Evolutionary conservation across 371 early-diverging fungal genomes (phyloP), one percentile per base, ranked within the genome.

Genomic region (Mucor lusitanicus): DNA sequence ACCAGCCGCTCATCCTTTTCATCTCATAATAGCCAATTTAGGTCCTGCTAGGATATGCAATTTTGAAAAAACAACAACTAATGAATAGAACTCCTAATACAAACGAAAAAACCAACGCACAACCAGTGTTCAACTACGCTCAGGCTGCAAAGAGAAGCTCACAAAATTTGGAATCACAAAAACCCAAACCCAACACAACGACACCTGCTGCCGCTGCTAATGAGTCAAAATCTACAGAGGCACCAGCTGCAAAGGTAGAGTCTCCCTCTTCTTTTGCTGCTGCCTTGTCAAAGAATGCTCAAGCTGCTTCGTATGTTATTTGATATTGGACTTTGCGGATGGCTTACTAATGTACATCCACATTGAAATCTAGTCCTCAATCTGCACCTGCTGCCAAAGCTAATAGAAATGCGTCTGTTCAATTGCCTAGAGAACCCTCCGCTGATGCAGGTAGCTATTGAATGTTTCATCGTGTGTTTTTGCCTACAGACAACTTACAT

Each of bases 41-140:
- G 65, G 65, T 65, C 65, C 42, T 65, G 73, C 77, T 71, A 70
- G 78, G 75, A 73, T 79, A 79, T 78, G 79, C 73, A 73, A 64
- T 58, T 68, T 78, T 78, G 68, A 63, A 65, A 37, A 66, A 60
- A 65, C 48, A 65, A 73, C 71, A 78, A 78, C 79, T 78, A 75
- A 78, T 78, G 79, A 78, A 78, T 72, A 75, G 73, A 71, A 71
- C 75, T 61, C 74, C 72, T 50, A 78, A 69, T 50, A 69, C 72
- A 68, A 71, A 63, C 75, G 74, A 73, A 59, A 68, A 70, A 57
- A 64, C 68, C 30, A 73, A 73, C 73, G 73, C 73, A 48, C 70
- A 74, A 76, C 64, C 70, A 74, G 80, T 76, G 68, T 80, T 73
- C 73, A 76, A 80, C 57, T 76, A 80, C 77, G 80, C 80, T 72